Base-by-base conservation (phyloP, 495 filamentous ascomycete species). In the Talaromyces wortmannii region DNA sequence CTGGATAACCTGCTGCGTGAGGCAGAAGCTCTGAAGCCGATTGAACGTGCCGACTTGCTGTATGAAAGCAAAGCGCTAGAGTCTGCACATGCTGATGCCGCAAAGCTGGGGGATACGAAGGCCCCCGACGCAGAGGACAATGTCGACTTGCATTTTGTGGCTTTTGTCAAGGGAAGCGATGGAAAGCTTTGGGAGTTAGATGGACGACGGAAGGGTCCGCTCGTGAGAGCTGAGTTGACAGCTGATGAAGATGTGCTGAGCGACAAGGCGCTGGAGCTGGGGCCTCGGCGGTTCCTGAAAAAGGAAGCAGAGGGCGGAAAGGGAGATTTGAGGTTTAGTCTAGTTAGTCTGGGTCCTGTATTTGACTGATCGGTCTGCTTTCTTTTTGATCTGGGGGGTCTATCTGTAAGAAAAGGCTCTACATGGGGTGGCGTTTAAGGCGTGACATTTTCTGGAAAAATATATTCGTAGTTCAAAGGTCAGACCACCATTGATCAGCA, bases 101-200 rank as follows among this genome's bases (percentile, higher is more conserved):
- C 90, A 23, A 71, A 63, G 44, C 58, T 80, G 62, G 92, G 92
- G 8, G 87, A 90, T 69, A 90, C 88, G 4, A 70, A 68, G 36
- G 86, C 89, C 48, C 90, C 89, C 16, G 70, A 69, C 61, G 86
- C 86, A 7, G 75, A 78, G 56, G 85, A 84, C 63, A 76, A 82
- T 65, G 79, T 90, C 23, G 86, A 90, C 63, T 67, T 88, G 64
- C 91, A 95, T 67, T 95, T 90, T 72, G 88, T 95, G 57, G 85
- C 83, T 56, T 95, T 95, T 74, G 89, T 92, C 6, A 90, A 87
- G 73, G 81, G 80, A 1, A 69, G 63, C n/a, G 80, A 85, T 64
- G 83, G 83, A 45, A 77, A 77, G 57, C 64, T 95, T 57, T 95
- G 91, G 84, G 91, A 95, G 78, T 71, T 96, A 57, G 90, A 95